phyloP scores from a whole-genome alignment of 176 grass and related monocot genomes.

The Areca catechu region DNA sequence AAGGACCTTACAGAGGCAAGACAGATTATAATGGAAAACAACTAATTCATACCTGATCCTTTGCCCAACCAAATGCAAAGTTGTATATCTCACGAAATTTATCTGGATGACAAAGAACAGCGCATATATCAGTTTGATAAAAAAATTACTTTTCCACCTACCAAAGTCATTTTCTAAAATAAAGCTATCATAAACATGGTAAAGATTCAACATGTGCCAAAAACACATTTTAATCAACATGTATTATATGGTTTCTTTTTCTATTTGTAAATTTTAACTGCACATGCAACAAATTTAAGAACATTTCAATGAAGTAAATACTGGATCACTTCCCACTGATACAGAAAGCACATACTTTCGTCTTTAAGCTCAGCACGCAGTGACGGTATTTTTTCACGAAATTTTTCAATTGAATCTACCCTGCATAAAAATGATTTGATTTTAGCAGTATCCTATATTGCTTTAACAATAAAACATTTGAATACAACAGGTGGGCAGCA shows the following conservation, averaged over 20 bases:
- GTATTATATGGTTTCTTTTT: too few relatives aligned
- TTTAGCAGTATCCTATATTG: not conserved
- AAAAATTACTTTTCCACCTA: too few relatives aligned
- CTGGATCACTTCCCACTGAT: too few relatives aligned
- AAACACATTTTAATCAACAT: too few relatives aligned
- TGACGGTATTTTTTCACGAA: slow-evolving; percentile 77
- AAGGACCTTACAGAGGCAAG: too few relatives aligned
- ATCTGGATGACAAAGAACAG: slow-evolving; percentile 32
- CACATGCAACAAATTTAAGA: too few relatives aligned
- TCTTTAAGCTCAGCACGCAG: slow-evolving; percentile 89
- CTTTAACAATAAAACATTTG: not conserved
- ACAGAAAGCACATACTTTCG: slow-evolving; percentile 46
- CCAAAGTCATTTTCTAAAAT: too few relatives aligned
- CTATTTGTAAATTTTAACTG: too few relatives aligned
- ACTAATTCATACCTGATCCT: slow-evolving; percentile 58
- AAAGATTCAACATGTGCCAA: not conserved
- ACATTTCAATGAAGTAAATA: too few relatives aligned
- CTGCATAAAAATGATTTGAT: slow-evolving; percentile 36
- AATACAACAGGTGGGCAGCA: too few relatives aligned
- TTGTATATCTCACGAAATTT: slow-evolving; percentile 99
- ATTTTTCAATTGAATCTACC: slow-evolving; percentile 85
- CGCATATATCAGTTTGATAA: too few relatives aligned
- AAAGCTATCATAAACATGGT: not conserved
- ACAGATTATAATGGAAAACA: not conserved
- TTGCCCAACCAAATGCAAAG: slow-evolving; percentile 95